phyloP scores from a whole-genome alignment of 225 moss, liverwort and hornwort species.

The Polytrichum commune region DNA sequence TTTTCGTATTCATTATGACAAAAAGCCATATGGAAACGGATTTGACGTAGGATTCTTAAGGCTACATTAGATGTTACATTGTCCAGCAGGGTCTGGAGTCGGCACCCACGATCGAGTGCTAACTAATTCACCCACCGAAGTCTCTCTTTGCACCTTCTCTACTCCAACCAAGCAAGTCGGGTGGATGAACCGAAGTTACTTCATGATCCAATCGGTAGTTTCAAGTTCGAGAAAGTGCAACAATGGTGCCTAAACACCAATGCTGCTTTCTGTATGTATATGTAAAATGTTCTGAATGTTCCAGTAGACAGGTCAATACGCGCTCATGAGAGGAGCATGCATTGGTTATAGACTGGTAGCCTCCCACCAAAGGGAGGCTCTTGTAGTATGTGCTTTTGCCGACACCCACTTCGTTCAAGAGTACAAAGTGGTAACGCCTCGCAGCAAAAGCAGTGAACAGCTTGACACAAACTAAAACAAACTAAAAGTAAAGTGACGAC shows the following conservation, averaged over 20 bases:
- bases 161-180: constrained; percentile 5
- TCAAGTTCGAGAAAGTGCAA: neutral
- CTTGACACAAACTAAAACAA: neutral
- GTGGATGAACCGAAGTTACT: constrained; percentile 19
- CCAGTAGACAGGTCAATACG: constrained; percentile 47
- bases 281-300: neutral
- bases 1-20: too few relatives aligned
- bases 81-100: constrained; percentile 44
- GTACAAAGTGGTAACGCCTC: constrained; percentile 46
- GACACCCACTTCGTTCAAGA: constrained; percentile 34
- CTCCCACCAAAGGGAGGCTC: constrained; percentile 10
- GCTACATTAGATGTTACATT: too few relatives aligned
- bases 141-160: constrained; percentile 23
- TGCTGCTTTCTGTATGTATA: neutral
- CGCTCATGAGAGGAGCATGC: constrained; percentile 24
- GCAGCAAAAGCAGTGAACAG: constrained; percentile 25
- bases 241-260: constrained; percentile 2
- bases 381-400: constrained; percentile 25
- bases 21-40: too few relatives aligned
- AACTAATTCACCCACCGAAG: constrained; percentile 52
- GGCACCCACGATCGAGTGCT: constrained; percentile 42
- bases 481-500: too few relatives aligned
- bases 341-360: constrained; percentile 39
- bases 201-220: constrained; percentile 13
- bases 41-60: too few relatives aligned